These are phyloP conservation scores for Dacryopinax spathularia DNA, from an alignment of 768 basidiomycete species.

Conservation along the genomic window DNA sequence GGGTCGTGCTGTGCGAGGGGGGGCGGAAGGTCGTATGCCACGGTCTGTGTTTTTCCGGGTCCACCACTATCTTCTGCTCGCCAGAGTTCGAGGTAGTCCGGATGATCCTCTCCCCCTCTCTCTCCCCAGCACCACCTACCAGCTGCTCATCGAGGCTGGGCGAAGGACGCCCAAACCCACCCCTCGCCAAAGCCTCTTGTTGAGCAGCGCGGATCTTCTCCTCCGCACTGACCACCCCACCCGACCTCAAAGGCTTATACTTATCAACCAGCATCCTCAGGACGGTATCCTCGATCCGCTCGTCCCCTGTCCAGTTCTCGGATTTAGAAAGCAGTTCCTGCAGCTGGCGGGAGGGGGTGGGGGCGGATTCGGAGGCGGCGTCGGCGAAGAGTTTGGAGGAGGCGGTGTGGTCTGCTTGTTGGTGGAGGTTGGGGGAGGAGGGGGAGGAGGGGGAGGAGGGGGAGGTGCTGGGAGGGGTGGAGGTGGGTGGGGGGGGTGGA, in stretches of 20 bases:
- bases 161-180: no score
- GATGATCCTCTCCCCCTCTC: slow-evolving; percentile 11
- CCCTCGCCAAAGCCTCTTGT: no score
- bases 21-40: slow-evolving; percentile 57
- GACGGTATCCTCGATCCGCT: slow-evolving; percentile 51
- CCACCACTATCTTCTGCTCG: background rate
- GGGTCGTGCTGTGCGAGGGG: slow-evolving; percentile 35
- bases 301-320: slow-evolving; percentile 67
- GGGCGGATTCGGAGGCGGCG: slow-evolving; percentile 33
- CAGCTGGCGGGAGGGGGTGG: slow-evolving; percentile 6
- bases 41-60: slow-evolving; percentile 38
- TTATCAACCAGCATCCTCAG: slow-evolving; percentile 78
- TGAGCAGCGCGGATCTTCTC: slow-evolving; percentile 44
- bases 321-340: slow-evolving; percentile 18
- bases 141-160: no score
- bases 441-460: background rate
- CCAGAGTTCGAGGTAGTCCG: slow-evolving; percentile 15
- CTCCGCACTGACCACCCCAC: slow-evolving; percentile 45
- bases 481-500: background rate
- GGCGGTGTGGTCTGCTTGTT: slow-evolving; percentile 22
- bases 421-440: background rate
- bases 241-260: slow-evolving; percentile 64
- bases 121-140: no score
- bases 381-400: slow-evolving; percentile 55
- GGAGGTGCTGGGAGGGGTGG: background rate